phyloP scores from a whole-genome alignment of 768 basidiomycete genomes.

The Suillus subluteus region DNA sequence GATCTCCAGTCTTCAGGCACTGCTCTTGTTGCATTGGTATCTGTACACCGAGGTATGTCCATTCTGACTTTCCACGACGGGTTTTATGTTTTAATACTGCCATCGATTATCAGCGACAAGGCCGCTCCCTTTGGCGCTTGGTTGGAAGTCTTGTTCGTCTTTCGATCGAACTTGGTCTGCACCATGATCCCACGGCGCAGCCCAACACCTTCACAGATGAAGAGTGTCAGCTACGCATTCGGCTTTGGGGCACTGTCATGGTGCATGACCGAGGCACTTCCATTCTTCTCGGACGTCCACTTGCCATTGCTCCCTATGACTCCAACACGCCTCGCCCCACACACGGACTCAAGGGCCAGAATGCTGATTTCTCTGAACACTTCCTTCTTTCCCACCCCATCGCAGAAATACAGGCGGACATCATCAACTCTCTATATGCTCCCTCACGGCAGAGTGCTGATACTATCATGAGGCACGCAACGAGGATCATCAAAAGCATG shows the following conservation, averaged over 20 bases:
- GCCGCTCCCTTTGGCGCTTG: slow-evolving; percentile 87
- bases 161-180: slow-evolving; percentile 81
- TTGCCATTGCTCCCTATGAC: slow-evolving; percentile 82
- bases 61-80: not conserved
- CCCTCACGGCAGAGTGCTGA: slow-evolving; percentile 74
- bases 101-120: slow-evolving; percentile 65
- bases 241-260: slow-evolving; percentile 84
- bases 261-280: slow-evolving; percentile 89
- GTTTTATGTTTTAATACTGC: slow-evolving; percentile 11
- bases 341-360: slow-evolving; percentile 38
- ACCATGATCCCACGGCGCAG: slow-evolving; percentile 81
- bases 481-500: slow-evolving; percentile 79
- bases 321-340: slow-evolving; percentile 78
- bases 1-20: slow-evolving; percentile 79
- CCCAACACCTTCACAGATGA: slow-evolving; percentile 66
- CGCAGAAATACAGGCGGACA: slow-evolving; percentile 86
- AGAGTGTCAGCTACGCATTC: slow-evolving; percentile 78
- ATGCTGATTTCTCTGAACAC: slow-evolving; percentile 70
- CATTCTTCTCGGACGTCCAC: slow-evolving; percentile 82
- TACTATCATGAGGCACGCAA: slow-evolving; percentile 74
- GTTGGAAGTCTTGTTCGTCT: slow-evolving; percentile 84
- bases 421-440: slow-evolving; percentile 83
- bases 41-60: slow-evolving; percentile 78
- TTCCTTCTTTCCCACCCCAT: slow-evolving; percentile 77
- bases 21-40: slow-evolving; percentile 88